phyloP scores from a whole-genome alignment of 176 grass and related monocot species.

The Oryza australiensis region DNA sequence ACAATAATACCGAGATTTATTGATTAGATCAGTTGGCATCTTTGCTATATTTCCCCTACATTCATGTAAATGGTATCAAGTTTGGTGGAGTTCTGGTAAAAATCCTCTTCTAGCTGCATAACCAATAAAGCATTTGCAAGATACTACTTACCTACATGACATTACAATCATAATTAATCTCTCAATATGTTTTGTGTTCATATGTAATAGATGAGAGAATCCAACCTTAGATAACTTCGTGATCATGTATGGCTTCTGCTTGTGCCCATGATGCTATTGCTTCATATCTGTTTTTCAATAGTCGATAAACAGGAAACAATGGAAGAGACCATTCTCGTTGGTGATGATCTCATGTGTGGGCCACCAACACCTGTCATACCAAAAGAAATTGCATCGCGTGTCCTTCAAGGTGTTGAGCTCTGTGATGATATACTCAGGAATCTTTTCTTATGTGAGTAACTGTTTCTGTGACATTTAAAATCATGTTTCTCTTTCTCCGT shows the following conservation, averaged over 20 bases:
- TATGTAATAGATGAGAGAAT: neutral
- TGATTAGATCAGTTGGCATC: neutral
- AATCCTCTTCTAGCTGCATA: neutral
- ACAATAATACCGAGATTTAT: neutral
- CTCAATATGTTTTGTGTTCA: no score
- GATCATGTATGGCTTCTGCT: neutral
- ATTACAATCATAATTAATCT: no score
- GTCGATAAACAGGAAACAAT: constrained; percentile 87
- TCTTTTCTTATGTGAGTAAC: constrained; percentile 89
- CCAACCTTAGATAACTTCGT: neutral
- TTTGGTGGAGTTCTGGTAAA: neutral
- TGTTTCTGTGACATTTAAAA: neutral
- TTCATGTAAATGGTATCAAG: no score
- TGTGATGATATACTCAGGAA: constrained; percentile 90
- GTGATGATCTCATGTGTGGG: constrained; percentile 90
- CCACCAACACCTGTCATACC: constrained; percentile 82
- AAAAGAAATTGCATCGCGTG: constrained; percentile 83
- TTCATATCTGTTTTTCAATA: constrained; percentile 18
- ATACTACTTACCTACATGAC: neutral
- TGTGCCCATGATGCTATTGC: constrained; percentile 2
- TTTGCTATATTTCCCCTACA: no score
- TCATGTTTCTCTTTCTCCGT: constrained; percentile 18
- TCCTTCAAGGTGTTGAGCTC: constrained; percentile 88
- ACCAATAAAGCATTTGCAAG: neutral
- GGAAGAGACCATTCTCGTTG: constrained; percentile 90